These are phyloP conservation scores for Eucalyptus pauciflora DNA, from an alignment of 345 rosid species.

Conservation along the genomic window DNA sequence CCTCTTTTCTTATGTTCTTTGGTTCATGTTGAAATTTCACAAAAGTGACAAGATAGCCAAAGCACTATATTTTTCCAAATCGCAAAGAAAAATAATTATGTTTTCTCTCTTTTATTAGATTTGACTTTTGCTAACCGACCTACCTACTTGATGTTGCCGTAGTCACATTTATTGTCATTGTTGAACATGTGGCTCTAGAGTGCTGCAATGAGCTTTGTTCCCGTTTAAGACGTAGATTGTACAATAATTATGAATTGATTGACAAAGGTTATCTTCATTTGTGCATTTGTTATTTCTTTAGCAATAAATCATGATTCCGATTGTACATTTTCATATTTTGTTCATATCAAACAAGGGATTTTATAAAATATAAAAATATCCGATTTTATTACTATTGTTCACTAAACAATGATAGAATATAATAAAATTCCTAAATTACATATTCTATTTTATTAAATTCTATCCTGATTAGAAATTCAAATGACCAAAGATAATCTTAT, in stretches of 20 bases:
- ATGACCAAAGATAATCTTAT: too few relatives aligned
- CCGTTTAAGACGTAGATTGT: not conserved
- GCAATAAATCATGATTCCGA: not conserved
- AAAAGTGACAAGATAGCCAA: too few relatives aligned
- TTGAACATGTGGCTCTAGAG: not conserved
- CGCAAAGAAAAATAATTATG: rapidly evolving
- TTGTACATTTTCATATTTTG: not conserved
- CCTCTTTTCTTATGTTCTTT: rapidly evolving
- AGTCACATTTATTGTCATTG: not conserved
- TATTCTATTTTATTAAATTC: too few relatives aligned
- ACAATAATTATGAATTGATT: not conserved
- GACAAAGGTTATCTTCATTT: too few relatives aligned
- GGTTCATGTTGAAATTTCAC: too few relatives aligned
- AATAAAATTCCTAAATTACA: not conserved
- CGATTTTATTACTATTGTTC: not conserved
- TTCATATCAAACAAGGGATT: not conserved
- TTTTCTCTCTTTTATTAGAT: not conserved
- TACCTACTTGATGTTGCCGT: not conserved
- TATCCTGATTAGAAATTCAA: too few relatives aligned
- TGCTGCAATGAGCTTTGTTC: not conserved
- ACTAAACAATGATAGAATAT: not conserved
- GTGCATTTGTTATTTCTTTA: too few relatives aligned
- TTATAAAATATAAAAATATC: not conserved
- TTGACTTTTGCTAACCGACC: not conserved
- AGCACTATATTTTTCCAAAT: too few relatives aligned